Base-by-base conservation (phyloP, 2,329 filamentous ascomycete species). In the Lachnellula suecica region DNA sequence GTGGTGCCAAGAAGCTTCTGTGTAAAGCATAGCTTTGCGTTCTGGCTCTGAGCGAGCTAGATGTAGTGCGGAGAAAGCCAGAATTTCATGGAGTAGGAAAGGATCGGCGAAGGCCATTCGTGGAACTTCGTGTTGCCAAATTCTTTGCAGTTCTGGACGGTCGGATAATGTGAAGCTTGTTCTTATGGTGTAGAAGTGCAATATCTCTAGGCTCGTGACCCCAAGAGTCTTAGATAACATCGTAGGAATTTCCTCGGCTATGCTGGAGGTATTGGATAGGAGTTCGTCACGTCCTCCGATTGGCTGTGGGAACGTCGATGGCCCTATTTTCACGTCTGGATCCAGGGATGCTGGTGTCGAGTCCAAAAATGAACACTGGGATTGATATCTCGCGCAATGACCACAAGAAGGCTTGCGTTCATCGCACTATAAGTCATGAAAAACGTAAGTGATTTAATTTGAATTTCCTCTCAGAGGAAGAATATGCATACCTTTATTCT, bases 381-480 rank as follows among this genome's bases (percentile, higher is more conserved):
- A 37, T n/a, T 47, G 51, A 44, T 58, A 53, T n/a, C 52, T 48
- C 6, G 29, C 31, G 19, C 60, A 63, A 38, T 60, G 57, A 2
- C 31, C 20, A 38, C 60, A 63, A 40, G 46, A 20, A 8, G 60
- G 60, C 29, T 54, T 53, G 9, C 46, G n/a, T 44, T 63, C 60
- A 20, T 61, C 50, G 41, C 60, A 63, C 60, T 63, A 40, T 3
- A 23, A 52, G n/a, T n/a, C n/a, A n/a, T n/a, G n/a, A n/a, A n/a
- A n/a, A n/a, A n/a, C n/a, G n/a, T n/a, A n/a, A n/a, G n/a, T n/a
- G n/a, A n/a, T n/a, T n/a, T n/a, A n/a, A n/a, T n/a, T n/a, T n/a
- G n/a, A n/a, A n/a, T n/a, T n/a, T n/a, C n/a, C n/a, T n/a, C n/a
- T n/a, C n/a, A n/a, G n/a, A n/a, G n/a, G n/a, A n/a, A n/a, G n/a